Conservation (phyloP, 495 filamentous ascomycete genomes). For the Xylaria sp. region DNA sequence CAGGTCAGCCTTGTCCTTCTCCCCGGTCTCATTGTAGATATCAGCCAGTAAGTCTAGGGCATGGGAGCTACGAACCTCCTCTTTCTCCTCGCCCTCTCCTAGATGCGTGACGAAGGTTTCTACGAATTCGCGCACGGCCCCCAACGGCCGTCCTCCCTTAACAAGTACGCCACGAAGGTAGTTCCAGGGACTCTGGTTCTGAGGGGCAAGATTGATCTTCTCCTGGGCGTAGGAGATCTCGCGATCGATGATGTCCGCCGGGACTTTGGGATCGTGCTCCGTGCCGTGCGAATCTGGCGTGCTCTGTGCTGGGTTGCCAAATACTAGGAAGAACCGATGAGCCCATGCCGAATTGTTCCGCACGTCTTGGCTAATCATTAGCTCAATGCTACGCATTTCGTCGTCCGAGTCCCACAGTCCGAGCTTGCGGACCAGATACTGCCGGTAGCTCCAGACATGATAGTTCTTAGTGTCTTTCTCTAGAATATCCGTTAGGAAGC, state of each 20-base stretch:
- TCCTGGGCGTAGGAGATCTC: conserved; percentile 76
- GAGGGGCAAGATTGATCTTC: conserved; percentile 78
- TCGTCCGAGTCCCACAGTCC: conserved; percentile 58
- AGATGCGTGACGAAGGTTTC: conserved; percentile 65
- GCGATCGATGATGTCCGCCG: conserved; percentile 69
- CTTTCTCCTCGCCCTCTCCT: conserved; percentile 50
- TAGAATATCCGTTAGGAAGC: conserved; percentile 84
- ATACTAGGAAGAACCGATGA: conserved; percentile 90
- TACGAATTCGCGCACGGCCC: conserved; percentile 68
- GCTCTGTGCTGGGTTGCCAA: conserved; percentile 64
- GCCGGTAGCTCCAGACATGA: conserved; percentile 96
- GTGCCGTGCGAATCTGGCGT: conserved; percentile 56
- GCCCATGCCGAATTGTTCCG: conserved; percentile 98
- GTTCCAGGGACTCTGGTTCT: conserved; percentile 93
- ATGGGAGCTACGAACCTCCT: conserved; percentile 74
- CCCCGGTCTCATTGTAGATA: conserved; percentile 69
- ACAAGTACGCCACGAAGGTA: conserved; percentile 81
- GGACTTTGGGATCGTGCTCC: conserved; percentile 56
- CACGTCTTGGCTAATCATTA: conserved; percentile 76
- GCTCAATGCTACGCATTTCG: conserved; percentile 75
- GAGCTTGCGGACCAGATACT: conserved; percentile 89
- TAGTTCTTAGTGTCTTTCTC: conserved; percentile 93
- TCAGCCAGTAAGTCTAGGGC: conserved; percentile 92
- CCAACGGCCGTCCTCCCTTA: conserved; percentile 65
- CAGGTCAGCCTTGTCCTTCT: conserved; percentile 64